Evolutionary conservation across 495 filamentous ascomycete species (phyloP).

Genomic region (Lepidopterella palustris): DNA sequence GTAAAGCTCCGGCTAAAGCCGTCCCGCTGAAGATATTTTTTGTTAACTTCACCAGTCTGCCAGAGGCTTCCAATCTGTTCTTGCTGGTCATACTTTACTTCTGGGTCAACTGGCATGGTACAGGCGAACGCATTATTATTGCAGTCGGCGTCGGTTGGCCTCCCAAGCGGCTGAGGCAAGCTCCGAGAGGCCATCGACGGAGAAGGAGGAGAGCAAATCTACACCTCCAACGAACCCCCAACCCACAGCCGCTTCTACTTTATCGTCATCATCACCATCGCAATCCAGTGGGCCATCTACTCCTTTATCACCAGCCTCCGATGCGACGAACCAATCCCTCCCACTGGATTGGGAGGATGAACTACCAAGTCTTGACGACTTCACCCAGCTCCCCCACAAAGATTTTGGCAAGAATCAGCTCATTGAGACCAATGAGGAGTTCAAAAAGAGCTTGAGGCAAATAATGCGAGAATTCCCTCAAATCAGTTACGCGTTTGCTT

Average conservation of each 20-base stretch:
- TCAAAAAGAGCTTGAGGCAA: slow-evolving; percentile 81
- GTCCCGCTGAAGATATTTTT: not conserved
- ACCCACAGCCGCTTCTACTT: not conserved
- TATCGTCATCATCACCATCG: not conserved
- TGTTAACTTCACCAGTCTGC: slow-evolving; percentile 14
- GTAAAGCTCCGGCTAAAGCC: not conserved
- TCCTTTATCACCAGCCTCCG: not conserved
- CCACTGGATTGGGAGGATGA: slow-evolving; percentile 65
- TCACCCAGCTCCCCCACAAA: slow-evolving; percentile 77
- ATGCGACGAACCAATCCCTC: slow-evolving; percentile 21
- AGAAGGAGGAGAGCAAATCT: not conserved
- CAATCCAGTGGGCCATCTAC: not conserved
- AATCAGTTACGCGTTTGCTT: slow-evolving; percentile 92
- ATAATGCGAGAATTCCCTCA: slow-evolving; percentile 94
- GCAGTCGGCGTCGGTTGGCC: not conserved
- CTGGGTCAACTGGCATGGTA: slow-evolving; percentile 31
- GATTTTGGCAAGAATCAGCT: slow-evolving; percentile 95
- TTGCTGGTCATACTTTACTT: slow-evolving; percentile 28
- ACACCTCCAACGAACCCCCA: not conserved
- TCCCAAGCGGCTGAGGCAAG: not conserved
- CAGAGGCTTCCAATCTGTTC: slow-evolving; percentile 21
- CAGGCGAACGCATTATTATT: slow-evolving; percentile 10
- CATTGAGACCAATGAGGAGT: slow-evolving; percentile 87
- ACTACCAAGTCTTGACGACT: slow-evolving; percentile 39
- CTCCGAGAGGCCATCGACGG: not conserved